phyloP scores from a whole-genome alignment of 1,139 yeast genomes.

The Taphrina pruni region DNA sequence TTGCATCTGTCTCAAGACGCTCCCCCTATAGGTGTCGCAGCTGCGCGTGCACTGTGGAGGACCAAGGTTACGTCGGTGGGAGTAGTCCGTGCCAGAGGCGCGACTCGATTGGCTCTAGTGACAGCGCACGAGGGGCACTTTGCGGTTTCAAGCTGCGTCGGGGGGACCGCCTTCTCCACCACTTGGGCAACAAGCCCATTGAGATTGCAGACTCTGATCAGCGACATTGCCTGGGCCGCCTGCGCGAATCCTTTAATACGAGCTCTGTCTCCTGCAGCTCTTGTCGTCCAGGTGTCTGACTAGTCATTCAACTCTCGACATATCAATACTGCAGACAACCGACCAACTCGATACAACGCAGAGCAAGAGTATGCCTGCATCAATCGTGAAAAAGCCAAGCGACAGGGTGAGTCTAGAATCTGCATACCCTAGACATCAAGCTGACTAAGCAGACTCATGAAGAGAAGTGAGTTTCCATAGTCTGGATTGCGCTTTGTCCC shows the following conservation, averaged over 20 bases:
- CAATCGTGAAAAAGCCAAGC: constrained; percentile 24
- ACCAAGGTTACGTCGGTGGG: neutral
- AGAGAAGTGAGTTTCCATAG: constrained; percentile 16
- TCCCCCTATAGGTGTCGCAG: too few relatives aligned
- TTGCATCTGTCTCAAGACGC: too few relatives aligned
- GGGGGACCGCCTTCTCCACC: constrained; percentile 5
- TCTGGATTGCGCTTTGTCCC: neutral
- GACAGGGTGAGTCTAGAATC: constrained; percentile 17
- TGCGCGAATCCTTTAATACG: constrained; percentile 2
- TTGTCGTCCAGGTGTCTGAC: neutral
- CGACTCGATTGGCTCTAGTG: constrained; percentile 7
- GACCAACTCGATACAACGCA: neutral
- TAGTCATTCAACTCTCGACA: neutral
- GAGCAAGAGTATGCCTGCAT: constrained; percentile 15
- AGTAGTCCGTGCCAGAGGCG: neutral
- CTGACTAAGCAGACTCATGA: constrained; percentile 37
- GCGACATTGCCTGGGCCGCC: neutral
- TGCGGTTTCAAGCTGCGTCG: constrained; percentile 1
- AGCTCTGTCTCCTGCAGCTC: neutral
- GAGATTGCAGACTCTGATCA: neutral
- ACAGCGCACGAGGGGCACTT: neutral
- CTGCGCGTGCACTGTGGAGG: too few relatives aligned
- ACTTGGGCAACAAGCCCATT: neutral
- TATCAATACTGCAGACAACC: neutral
- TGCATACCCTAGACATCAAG: neutral